Evolutionary conservation across 306 rosid species (phyloP).

Genomic region (Delonix regia): DNA sequence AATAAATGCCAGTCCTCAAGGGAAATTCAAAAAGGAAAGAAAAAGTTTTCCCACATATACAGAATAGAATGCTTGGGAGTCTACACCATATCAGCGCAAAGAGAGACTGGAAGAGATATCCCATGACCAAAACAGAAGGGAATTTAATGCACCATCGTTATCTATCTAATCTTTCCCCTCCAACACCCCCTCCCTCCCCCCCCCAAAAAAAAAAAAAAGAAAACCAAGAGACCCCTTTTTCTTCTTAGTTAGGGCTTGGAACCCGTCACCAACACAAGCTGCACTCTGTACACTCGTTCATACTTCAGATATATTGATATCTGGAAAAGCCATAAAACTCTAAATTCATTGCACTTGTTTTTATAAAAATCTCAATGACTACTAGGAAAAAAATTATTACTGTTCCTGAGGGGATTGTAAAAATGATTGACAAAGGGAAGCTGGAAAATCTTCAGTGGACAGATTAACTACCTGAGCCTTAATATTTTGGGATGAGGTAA

Average conservation of each 20-base stretch:
- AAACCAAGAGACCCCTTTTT: too few relatives aligned
- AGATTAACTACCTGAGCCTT: background rate
- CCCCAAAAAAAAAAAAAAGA: too few relatives aligned
- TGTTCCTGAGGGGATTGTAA: background rate
- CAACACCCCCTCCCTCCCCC: background rate
- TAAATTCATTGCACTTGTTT: background rate
- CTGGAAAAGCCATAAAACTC: background rate
- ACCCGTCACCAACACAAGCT: background rate
- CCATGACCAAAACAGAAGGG: background rate
- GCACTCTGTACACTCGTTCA: background rate
- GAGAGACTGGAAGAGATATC: background rate
- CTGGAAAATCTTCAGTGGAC: background rate
- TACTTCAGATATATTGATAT: background rate
- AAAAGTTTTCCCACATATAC: background rate
- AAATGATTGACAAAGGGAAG: background rate
- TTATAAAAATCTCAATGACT: background rate
- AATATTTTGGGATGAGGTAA: background rate
- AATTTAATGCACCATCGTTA: background rate
- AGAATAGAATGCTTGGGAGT: conserved; percentile 2
- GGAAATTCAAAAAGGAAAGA: conserved; percentile 21
- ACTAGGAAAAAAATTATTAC: background rate
- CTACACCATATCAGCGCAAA: background rate
- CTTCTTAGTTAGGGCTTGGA: background rate
- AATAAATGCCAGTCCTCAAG: background rate
- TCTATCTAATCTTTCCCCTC: too few relatives aligned